Percentiles rank a stretch among this genome's conserved stretches.
Conservation (phyloP, 108 stramenopile genomes). For the Nannochloropsis oceanica region DNA sequence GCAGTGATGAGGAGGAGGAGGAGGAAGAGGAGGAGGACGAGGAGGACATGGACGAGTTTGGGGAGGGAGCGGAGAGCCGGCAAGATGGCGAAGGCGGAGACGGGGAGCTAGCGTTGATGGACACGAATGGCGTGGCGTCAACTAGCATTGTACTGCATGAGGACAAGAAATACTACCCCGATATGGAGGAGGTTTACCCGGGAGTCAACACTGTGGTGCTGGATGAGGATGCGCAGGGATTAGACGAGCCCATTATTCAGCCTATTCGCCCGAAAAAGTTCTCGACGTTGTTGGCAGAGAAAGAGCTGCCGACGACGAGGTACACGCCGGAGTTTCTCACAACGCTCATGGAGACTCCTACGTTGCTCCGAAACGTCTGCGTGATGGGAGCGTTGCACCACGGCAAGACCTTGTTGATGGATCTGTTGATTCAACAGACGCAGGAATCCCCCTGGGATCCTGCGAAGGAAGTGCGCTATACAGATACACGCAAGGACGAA, state of each 20-base stretch:
- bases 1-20: constrained; percentile 42
- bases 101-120: background rate
- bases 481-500: constrained; percentile 73
- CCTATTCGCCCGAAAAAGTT: constrained; percentile 63
- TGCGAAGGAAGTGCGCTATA: constrained; percentile 45
- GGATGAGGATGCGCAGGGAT: constrained; percentile 95
- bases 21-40: constrained; percentile 37
- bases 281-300: constrained; percentile 26
- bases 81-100: constrained; percentile 12
- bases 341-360: constrained; percentile 35
- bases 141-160: constrained; percentile 84
- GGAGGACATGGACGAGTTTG: constrained; percentile 2
- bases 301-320: constrained; percentile 13
- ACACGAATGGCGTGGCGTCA: background rate
- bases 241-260: constrained; percentile 89
- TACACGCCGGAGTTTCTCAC: constrained; percentile 38
- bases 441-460: constrained; percentile 34
- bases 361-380: constrained; percentile 57
- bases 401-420: constrained; percentile 81
- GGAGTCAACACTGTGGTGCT: constrained; percentile 81
- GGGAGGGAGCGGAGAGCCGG: constrained; percentile 7
- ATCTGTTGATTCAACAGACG: constrained; percentile 55
- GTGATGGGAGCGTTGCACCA: constrained; percentile 84
- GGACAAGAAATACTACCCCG: constrained; percentile 98
- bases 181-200: constrained; percentile 70